phyloP scores from a whole-genome alignment of 257 asterid genomes.

The Oldenlandia corymbosa region DNA sequence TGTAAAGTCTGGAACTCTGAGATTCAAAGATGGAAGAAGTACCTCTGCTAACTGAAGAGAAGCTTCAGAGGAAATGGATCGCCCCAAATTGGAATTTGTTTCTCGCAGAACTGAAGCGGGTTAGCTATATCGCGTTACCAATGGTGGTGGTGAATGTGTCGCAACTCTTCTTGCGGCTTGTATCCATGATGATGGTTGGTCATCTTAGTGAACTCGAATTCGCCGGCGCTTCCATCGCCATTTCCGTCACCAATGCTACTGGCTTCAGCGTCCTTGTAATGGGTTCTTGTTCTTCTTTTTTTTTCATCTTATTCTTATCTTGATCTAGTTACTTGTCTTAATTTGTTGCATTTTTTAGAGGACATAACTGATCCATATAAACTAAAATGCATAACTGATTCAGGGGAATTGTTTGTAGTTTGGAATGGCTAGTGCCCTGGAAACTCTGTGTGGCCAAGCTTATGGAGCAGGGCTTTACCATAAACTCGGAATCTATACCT shows the following conservation, averaged over 20 bases:
- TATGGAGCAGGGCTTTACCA: slow-evolving; percentile 43
- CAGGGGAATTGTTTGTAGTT: slow-evolving; percentile 7
- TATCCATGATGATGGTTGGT: slow-evolving; percentile 26
- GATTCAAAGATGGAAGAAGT: slow-evolving; percentile 21
- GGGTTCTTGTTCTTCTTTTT: too few relatives aligned
- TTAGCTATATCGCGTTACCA: slow-evolving; percentile 27
- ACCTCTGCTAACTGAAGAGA: background rate
- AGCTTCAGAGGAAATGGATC: background rate
- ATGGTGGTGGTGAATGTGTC: slow-evolving; percentile 37
- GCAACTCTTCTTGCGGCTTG: slow-evolving; percentile 26
- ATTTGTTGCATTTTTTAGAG: too few relatives aligned
- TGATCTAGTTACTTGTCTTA: too few relatives aligned
- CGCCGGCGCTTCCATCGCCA: slow-evolving; percentile 33
- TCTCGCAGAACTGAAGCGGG: slow-evolving; percentile 20
- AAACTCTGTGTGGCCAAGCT: slow-evolving; percentile 61
- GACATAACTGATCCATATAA: too few relatives aligned
- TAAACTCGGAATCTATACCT: slow-evolving; percentile 38
- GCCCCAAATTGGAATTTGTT: slow-evolving; percentile 15
- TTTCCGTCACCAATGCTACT: slow-evolving; percentile 33
- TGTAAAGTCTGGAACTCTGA: slow-evolving; percentile 3
- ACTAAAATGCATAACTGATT: too few relatives aligned
- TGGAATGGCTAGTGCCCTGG: slow-evolving; percentile 62
- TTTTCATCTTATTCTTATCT: too few relatives aligned
- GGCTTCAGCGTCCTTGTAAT: slow-evolving; percentile 38
- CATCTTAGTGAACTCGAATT: slow-evolving; percentile 31